Evolutionary conservation across 805 yeast species (phyloP), one percentile per base, ranked within the genome.

Genomic region (Sugiyamaella floridensis): DNA sequence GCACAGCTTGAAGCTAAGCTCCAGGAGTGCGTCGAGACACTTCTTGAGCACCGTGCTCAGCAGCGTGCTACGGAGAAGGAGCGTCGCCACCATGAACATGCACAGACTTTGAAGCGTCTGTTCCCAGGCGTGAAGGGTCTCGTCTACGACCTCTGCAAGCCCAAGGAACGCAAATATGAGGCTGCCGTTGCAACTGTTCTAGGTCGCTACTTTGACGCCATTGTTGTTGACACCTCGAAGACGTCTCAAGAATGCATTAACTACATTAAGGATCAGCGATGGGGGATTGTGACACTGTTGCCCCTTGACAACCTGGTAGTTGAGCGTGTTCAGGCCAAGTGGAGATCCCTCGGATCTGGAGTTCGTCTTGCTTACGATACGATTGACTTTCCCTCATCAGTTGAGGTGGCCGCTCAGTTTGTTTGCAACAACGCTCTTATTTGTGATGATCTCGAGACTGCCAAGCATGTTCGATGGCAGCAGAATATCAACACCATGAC

Each of bases 111-210:
- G 50, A 83, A 80, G 60, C 81, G 88, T 61, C 67, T 84, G n/a
- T 78, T 85, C 57, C 93, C 96, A 1, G 89, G 96, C 3, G 95
- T 93, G 2, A 77, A 77, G 58, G 98, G 97, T 2, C 67, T 89
- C 10, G 81, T 92, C 3, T 77, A 81, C 58, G 97, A 89, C 61
- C 72, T 90, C 22, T 86, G 92, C 45, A 80, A 81, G 52, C 96
- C 97, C 18, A 60, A 79, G 50, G 84, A 84, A 58, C 79, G 79
- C 53, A 84, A 80, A 60, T 89, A 81, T 65, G 89, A 85, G 47
- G 59, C 73, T 5, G 95, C 97, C 0, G 76, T 89, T 40, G 79
- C 85, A 32, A 84, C 92, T 0, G 78, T 86, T 5, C 71, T 93
- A 28, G 98, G 97, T 8, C 77, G 79, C 54, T 77, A 86, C 61